Evolutionary conservation across 192 early-diverging fungal genomes (phyloP).

Genomic region (Podila minutissima): DNA sequence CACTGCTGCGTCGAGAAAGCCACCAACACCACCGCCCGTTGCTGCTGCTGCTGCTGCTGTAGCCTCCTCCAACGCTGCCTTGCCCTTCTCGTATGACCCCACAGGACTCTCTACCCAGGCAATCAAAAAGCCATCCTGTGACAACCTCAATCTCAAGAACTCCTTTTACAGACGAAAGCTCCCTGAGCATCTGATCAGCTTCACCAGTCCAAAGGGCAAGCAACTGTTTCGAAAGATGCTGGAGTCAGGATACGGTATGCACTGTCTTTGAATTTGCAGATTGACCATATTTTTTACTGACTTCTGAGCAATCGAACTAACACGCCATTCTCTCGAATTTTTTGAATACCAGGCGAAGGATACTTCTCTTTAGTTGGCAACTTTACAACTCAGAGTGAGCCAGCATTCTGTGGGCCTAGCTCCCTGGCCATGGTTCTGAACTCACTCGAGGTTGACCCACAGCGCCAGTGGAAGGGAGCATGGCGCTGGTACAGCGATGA

Average conservation of each 20-base stretch:
- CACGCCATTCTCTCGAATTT: not conserved
- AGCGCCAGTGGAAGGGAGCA: conserved; percentile 87
- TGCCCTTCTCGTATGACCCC: conserved; percentile 45
- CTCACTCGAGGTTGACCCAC: conserved; percentile 89
- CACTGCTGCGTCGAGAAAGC: not conserved
- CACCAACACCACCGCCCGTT: not conserved
- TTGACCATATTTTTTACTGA: not conserved
- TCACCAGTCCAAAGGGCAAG: conserved; percentile 83
- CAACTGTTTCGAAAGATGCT: conserved; percentile 83
- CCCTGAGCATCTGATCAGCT: conserved; percentile 73
- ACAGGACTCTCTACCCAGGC: conserved; percentile 38
- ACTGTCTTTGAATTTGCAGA: not conserved
- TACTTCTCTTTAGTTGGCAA: conserved; percentile 90
- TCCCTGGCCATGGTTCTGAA: conserved; percentile 94
- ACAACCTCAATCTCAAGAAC: conserved; percentile 38
- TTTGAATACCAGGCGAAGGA: conserved; percentile 65
- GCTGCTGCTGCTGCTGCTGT: conserved; percentile 7
- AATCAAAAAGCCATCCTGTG: conserved; percentile 42
- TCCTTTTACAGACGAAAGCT: conserved; percentile 74
- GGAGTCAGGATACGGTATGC: conserved; percentile 67
- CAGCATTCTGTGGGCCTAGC: conserved; percentile 88
- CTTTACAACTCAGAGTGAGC: conserved; percentile 92
- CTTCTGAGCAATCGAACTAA: conserved; percentile 1
- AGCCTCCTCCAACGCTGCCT: not conserved
- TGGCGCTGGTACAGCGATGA: conserved; percentile 78